Percentiles rank a stretch among this genome's conserved stretches.
Evolutionary conservation across 495 filamentous ascomycete species (phyloP).

Genomic region (Aspergillus nanangensis): DNA sequence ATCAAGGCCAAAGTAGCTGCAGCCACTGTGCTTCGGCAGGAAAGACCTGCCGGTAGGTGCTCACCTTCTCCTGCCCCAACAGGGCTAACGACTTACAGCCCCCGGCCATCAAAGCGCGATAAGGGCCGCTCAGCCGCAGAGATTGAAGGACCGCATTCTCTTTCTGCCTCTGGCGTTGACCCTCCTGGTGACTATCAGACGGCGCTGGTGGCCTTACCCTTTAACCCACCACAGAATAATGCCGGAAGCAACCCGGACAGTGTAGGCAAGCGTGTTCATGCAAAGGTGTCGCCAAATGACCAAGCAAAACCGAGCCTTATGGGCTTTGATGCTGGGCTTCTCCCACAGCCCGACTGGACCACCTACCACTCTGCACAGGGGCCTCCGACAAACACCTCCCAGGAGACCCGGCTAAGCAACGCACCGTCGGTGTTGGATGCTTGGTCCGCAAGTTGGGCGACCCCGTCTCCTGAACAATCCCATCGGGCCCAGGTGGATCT

Average conservation of each 20-base stretch:
- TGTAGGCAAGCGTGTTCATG: background rate
- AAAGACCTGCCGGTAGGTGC: constrained; percentile 17
- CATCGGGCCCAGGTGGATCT: background rate
- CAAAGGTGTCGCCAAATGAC: background rate
- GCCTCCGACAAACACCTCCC: background rate
- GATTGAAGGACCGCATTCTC: background rate
- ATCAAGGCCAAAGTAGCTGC: constrained; percentile 19
- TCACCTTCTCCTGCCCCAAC: background rate
- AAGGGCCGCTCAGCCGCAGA: background rate
- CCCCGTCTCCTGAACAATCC: background rate
- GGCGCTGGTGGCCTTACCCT: background rate
- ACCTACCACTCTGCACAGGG: background rate
- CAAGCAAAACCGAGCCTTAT: background rate
- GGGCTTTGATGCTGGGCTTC: background rate
- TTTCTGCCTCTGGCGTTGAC: background rate
- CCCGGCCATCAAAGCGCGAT: background rate
- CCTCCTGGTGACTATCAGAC: background rate
- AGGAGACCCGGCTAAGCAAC: background rate
- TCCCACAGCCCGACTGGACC: background rate
- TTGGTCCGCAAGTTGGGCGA: background rate
- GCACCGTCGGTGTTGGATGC: background rate
- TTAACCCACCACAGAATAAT: background rate
- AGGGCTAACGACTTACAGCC: background rate
- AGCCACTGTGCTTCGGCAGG: constrained; percentile 23
- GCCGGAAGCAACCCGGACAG: background rate